Conservation (phyloP, 2,329 filamentous ascomycete species). For the Magnaporthiopsis poae region DNA sequence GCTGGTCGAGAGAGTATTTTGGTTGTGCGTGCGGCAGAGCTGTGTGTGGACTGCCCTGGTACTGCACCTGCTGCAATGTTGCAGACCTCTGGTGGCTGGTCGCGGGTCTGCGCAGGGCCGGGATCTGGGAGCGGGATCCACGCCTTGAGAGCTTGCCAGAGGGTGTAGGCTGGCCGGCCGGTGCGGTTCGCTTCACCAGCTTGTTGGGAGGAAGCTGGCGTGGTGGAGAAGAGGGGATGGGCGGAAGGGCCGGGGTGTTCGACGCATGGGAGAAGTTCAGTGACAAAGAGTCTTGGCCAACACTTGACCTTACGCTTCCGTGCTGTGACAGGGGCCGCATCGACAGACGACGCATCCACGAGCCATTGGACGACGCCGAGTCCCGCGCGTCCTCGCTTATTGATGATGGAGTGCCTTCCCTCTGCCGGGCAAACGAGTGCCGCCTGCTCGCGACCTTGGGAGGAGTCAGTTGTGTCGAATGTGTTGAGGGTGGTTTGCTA, state of each 20-base stretch:
- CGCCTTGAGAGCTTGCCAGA: slow-evolving; percentile 33
- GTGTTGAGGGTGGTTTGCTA: slow-evolving; percentile 24
- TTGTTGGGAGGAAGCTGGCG: slow-evolving; percentile 57
- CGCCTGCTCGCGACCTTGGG: slow-evolving; percentile 30
- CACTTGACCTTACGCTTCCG: slow-evolving; percentile 54
- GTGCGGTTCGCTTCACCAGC: slow-evolving; percentile 62
- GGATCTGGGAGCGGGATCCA: slow-evolving; percentile 50
- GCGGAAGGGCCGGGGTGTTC: slow-evolving; percentile 50
- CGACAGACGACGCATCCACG: slow-evolving; percentile 65
- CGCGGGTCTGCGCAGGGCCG: slow-evolving; percentile 60
- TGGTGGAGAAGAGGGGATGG: slow-evolving; percentile 26
- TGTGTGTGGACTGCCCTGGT: slow-evolving; percentile 12
- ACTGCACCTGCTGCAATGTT: slow-evolving; percentile 49
- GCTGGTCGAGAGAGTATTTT: slow-evolving; percentile 26
- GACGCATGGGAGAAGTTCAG: slow-evolving; percentile 58
- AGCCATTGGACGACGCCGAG: slow-evolving; percentile 52
- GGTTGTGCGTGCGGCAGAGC: slow-evolving; percentile 13
- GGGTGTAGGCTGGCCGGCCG: slow-evolving; percentile 18
- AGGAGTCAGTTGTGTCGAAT: slow-evolving; percentile 32
- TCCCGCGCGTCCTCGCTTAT: slow-evolving; percentile 40
- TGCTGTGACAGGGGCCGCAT: slow-evolving; percentile 54
- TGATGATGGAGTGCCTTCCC: slow-evolving; percentile 27
- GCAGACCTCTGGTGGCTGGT: slow-evolving; percentile 71
- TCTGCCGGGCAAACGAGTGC: slow-evolving; percentile 31
- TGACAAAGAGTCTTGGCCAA: slow-evolving; percentile 56